Base-by-base conservation (phyloP, 2,329 filamentous ascomycete species). In the Niveomyces coronatus region DNA sequence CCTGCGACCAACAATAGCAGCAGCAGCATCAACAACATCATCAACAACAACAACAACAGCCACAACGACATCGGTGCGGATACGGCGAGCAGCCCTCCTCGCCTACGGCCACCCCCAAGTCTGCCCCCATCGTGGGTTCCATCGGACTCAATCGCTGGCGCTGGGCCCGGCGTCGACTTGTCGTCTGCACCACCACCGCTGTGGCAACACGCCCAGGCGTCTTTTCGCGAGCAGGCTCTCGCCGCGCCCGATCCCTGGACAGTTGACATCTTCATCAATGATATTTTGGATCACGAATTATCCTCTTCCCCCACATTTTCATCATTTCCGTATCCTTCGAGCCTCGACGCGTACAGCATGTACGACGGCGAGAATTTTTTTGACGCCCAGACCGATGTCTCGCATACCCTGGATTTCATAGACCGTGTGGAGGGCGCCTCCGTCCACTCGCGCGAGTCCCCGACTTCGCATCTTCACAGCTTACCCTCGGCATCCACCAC, bases 261-360 rank as follows among this genome's bases (percentile, higher is more conserved):
- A 32, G 51, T 56, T 17, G 48, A 55, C 28, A 39, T 45, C 13
- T 49, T 48, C 24, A 43, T 61, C 15, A 37, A 37, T 28, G 45
- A 42, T n/a, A 38, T 62, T 18, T 43, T 47, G 28, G 49, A 53
- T 27, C 42, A 42, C 35, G 50, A 57, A 11, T 58, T 58, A 37
- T 61, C 57, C 9, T 62, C 59, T 3, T 58, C 58, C 16, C 60
- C 60, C 15, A 51, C 45, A 11, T 61, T 61, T 35, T 55, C 57
- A 5, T 45, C 51, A 27, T 54, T 60, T 42, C 46, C 43, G 15
- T 31, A 40, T 14, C 39, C 42, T 31, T 31, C 42, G 11, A 16
- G 8, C 13, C 8, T 10, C 28, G 23, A n/a, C 45, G 14, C 22
- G 16, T 26, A 40, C 44, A 32, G 31, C 43, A 29, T 39, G 30